Conservation (phyloP, 495 filamentous ascomycete genomes). For the Penicillium bialowiezense region DNA sequence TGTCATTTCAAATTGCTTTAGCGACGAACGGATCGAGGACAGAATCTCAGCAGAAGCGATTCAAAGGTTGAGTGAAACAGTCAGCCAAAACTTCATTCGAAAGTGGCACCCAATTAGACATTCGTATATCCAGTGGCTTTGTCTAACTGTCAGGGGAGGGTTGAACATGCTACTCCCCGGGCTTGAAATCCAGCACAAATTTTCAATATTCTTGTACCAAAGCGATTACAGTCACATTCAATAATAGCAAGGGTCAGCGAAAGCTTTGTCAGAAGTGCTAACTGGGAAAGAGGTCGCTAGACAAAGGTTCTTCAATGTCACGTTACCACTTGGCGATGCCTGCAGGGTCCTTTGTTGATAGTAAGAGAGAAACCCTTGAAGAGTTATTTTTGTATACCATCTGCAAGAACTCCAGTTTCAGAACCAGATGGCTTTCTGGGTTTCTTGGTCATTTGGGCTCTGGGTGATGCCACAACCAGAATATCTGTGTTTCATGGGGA, state of each 20-base stretch:
- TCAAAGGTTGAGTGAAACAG: no score
- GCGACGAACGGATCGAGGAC: no score
- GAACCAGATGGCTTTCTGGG: background rate
- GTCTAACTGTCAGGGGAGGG: background rate
- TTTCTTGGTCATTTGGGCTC: background rate
- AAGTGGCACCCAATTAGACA: no score
- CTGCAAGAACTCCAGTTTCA: background rate
- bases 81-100: no score
- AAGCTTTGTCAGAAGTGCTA: background rate
- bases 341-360: slow-evolving; percentile 1
- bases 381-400: background rate
- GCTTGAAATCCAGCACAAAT: no score
- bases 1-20: no score
- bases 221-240: background rate
- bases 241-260: no score
- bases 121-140: no score
- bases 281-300: background rate
- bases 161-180: no score
- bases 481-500: background rate
- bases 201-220: background rate
- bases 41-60: no score
- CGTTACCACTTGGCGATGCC: background rate
- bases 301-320: background rate
- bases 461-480: background rate
- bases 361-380: background rate